Evolutionary conservation across 1,284 basidiomycete genomes (phyloP).

Genomic region (Cutaneotrichosporon sp.): DNA sequence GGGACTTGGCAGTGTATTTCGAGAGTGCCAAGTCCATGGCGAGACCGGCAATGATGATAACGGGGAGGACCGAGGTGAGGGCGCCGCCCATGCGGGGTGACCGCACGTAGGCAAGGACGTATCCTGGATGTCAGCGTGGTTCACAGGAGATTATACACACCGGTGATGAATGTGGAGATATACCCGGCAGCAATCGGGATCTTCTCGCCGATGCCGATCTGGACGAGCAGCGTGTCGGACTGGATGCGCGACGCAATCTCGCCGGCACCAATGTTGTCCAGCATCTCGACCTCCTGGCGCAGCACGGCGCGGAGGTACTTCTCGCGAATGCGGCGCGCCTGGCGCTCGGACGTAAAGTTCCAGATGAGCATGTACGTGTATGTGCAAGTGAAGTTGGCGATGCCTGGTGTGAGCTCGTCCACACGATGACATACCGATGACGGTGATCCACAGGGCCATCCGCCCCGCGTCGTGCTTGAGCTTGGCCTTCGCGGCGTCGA

Average conservation of each 20-base stretch:
- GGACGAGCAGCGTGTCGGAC: slow-evolving; percentile 69
- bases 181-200: slow-evolving; percentile 60
- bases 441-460: slow-evolving; percentile 48
- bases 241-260: slow-evolving; percentile 95
- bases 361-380: slow-evolving; percentile 78
- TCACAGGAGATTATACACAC: no score
- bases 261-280: slow-evolving; percentile 90
- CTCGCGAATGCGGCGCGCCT: slow-evolving; percentile 71
- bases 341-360: slow-evolving; percentile 84
- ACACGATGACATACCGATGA: slow-evolving; percentile 52
- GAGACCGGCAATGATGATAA: slow-evolving; percentile 72
- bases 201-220: slow-evolving; percentile 87
- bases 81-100: slow-evolving; percentile 86
- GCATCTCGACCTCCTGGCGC: slow-evolving; percentile 49
- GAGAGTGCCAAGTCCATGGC: slow-evolving; percentile 43
- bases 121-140: slow-evolving; percentile 56
- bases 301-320: slow-evolving; percentile 54
- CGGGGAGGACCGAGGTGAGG: slow-evolving; percentile 81
- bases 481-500: slow-evolving; percentile 27
- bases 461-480: slow-evolving; percentile 43
- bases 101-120: slow-evolving; percentile 61
- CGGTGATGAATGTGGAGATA: slow-evolving; percentile 64
- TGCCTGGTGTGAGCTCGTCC: no score
- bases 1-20: slow-evolving; percentile 56
- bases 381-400: slow-evolving; percentile 55